Conservation (phyloP, 2,329 filamentous ascomycete species). For the Kalmusia sp. region DNA sequence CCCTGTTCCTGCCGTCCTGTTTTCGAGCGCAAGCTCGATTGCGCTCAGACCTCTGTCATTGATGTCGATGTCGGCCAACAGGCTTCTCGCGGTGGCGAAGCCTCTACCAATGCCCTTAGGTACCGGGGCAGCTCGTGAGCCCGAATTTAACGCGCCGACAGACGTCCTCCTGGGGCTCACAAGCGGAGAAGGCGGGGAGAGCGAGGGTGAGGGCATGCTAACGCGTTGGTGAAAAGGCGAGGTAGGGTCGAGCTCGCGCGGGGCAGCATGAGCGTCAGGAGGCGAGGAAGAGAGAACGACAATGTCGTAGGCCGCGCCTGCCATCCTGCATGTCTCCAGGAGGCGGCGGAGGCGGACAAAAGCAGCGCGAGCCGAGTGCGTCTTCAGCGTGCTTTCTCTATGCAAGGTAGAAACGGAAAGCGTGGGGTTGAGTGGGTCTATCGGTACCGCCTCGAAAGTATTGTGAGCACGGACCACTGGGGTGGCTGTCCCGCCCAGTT, state of each 20-base stretch:
- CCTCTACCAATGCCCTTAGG: constrained; percentile 34
- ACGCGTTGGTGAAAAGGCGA: constrained; percentile 31
- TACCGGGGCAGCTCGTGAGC: constrained; percentile 33
- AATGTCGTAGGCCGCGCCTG: constrained; percentile 31
- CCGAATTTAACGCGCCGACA: constrained; percentile 34
- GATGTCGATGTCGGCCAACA: constrained; percentile 22
- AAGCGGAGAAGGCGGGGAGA: constrained; percentile 31
- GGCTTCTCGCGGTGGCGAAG: constrained; percentile 43
- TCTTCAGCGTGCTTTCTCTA: background rate
- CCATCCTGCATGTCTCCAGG: constrained; percentile 24
- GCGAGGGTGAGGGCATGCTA: constrained; percentile 31
- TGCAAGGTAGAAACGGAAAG: background rate
- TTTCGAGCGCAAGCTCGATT: background rate
- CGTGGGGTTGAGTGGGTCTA: background rate
- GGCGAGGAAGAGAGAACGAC: constrained; percentile 44
- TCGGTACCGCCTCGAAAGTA: background rate
- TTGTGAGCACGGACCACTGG: constrained; percentile 2
- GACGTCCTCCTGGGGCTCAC: constrained; percentile 20
- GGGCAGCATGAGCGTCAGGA: constrained; percentile 21
- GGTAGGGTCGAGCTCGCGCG: background rate
- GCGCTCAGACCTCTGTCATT: background rate
- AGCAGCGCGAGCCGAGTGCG: background rate
- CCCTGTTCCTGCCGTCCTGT: constrained; percentile 12
- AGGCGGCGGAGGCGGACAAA: background rate
- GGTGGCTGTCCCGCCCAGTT: background rate